Evolutionary conservation across 2,329 filamentous ascomycete genomes (phyloP).

Genomic region (Xylariaceae sp.): DNA sequence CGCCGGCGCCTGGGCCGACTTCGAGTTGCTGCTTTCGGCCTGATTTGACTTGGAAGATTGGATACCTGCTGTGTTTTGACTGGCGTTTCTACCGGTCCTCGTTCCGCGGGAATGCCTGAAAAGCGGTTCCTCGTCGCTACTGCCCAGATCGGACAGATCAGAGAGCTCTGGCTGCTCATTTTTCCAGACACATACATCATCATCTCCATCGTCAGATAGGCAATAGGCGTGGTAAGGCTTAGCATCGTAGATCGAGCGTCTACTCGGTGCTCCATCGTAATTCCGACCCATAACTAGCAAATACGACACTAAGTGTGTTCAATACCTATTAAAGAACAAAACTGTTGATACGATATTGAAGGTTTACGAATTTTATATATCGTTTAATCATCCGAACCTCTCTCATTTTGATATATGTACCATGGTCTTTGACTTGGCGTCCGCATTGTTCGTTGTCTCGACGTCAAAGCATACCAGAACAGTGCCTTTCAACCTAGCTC

Average conservation of each 20-base stretch:
- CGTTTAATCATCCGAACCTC: neutral
- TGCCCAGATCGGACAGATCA: conserved; percentile 6
- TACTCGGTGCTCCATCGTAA: neutral
- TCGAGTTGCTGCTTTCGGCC: neutral
- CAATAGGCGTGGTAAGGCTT: conserved; percentile 26
- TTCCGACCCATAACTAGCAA: neutral
- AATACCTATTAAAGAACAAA: neutral
- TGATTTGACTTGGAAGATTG: neutral
- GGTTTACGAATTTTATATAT: neutral
- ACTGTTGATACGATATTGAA: neutral
- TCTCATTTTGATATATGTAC: neutral
- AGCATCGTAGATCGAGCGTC: conserved; percentile 15
- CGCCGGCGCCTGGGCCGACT: neutral
- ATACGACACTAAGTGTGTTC: neutral
- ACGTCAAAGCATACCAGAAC: neutral
- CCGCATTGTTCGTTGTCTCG: neutral
- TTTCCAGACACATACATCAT: conserved; percentile 29
- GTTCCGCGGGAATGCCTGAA: neutral
- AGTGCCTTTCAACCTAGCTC: neutral
- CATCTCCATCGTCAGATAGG: conserved; percentile 27
- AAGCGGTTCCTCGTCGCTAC: conserved; percentile 14
- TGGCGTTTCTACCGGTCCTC: neutral
- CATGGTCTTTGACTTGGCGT: neutral
- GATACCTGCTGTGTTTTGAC: neutral
- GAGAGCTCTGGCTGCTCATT: conserved; percentile 13